Conservation (phyloP, 2,329 filamentous ascomycete species). For the Penicillium olsonii region DNA sequence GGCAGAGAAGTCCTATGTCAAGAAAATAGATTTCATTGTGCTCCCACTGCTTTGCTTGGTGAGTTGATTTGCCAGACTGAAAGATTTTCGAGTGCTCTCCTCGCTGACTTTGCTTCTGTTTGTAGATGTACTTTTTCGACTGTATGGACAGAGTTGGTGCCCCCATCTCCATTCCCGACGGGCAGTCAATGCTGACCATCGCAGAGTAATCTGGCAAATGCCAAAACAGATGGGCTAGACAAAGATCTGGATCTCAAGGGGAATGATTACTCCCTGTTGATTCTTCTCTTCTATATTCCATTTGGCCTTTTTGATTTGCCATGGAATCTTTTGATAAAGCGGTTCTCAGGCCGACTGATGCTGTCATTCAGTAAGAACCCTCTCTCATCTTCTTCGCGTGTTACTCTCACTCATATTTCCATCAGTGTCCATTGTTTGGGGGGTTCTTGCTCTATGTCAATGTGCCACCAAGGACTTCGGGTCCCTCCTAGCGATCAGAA, state of each 20-base stretch:
- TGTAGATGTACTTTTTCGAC: slow-evolving; percentile 43
- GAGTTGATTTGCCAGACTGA: background rate
- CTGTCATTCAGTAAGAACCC: slow-evolving; percentile 32
- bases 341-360: slow-evolving; percentile 48
- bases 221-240: slow-evolving; percentile 54
- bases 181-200: slow-evolving; percentile 18
- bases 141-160: slow-evolving; percentile 30
- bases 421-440: slow-evolving; percentile 33
- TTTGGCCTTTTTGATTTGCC: slow-evolving; percentile 54
- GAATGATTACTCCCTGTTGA: slow-evolving; percentile 38
- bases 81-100: background rate
- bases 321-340: slow-evolving; percentile 40
- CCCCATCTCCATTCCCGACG: too few relatives aligned
- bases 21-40: slow-evolving; percentile 47
- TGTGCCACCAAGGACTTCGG: slow-evolving; percentile 53
- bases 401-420: background rate
- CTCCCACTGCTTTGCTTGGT: slow-evolving; percentile 47
- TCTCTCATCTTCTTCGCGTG: slow-evolving; percentile 39
- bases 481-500: slow-evolving; percentile 51
- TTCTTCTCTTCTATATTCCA: slow-evolving; percentile 55
- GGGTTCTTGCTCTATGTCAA: slow-evolving; percentile 45
- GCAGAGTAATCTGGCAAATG: slow-evolving; percentile 46
- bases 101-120: slow-evolving; percentile 1
- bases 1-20: slow-evolving; percentile 38
- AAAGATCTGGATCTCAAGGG: slow-evolving; percentile 38